Evolutionary conservation across 352 stramenopile genomes (phyloP), one percentile per base, ranked within the genome.

Genomic region (Globisporangium okanoganense): DNA sequence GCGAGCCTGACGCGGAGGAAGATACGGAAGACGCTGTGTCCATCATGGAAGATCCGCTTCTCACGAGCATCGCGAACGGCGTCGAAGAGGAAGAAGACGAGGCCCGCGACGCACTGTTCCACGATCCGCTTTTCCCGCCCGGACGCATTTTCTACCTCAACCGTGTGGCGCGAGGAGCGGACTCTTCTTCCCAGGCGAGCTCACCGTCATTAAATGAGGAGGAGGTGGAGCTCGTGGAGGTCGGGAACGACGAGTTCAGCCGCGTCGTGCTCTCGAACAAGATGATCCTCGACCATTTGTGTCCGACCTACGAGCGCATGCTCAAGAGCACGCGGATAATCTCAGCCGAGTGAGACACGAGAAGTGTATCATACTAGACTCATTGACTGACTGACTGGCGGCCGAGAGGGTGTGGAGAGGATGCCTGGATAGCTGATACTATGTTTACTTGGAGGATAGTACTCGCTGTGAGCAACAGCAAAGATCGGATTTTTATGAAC

Each of bases 211-310:
- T 33, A 2, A 29, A 20, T 9, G 54, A 38, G 1, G 58, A 61
- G 36, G 61, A 64, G 24, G 67, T 87, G n/a, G 82, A 87, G 66
- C 72, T 93, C 25, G 72, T 88, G 47, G 74, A 87, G 27, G 82
- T 87, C 49, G 61, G 62, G 14, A 87, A 78, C 27, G 76, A 90
- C 53, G 77, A 88, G 54, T 93, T 93, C 56, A 73, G 74, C 58
- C 78, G 73, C 47, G 76, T 93, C 10, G 75, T 89, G 59, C 76
- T 95, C 9, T 93, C 86, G 31, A 91, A 92, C 44, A 70, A 76
- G 45, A 95, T 95, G 86, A 75, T 95, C 13, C 69, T 90, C 18
- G 84, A 95, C 55, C 86, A 95, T 29, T 76, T 95, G n/a, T 94
- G 86, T 62, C 90, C 82, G 4, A 78, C 85, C 43, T 95, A 95